These are phyloP conservation scores for Epichloe coenophiala DNA, from an alignment of 2,329 filamentous ascomycete species.

Conservation along the genomic window DNA sequence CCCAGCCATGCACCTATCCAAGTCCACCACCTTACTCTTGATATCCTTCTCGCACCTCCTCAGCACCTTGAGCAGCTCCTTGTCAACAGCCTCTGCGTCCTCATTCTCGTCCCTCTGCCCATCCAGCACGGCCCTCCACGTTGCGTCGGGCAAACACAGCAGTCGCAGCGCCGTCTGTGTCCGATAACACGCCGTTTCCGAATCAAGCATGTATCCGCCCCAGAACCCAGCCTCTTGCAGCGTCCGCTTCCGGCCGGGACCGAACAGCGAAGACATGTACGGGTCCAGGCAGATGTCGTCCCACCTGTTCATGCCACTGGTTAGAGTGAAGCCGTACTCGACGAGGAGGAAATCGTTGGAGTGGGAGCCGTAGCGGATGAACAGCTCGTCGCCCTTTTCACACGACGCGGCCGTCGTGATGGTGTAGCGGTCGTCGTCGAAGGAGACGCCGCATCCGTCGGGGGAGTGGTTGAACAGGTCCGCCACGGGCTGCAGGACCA, in stretches of 20 bases:
- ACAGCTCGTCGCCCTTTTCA: slow-evolving; percentile 46
- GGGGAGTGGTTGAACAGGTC: slow-evolving; percentile 55
- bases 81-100: slow-evolving; percentile 25
- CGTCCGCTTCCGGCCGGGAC: slow-evolving; percentile 18
- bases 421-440: slow-evolving; percentile 36
- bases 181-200: slow-evolving; percentile 36
- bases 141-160: slow-evolving; percentile 19
- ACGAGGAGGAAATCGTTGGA: slow-evolving; percentile 57
- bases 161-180: slow-evolving; percentile 39
- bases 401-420: slow-evolving; percentile 40
- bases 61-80: slow-evolving; percentile 24
- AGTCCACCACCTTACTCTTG: slow-evolving; percentile 15
- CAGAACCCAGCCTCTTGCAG: slow-evolving; percentile 35
- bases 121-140: slow-evolving; percentile 33
- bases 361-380: slow-evolving; percentile 56
- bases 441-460: slow-evolving; percentile 38
- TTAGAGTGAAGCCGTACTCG: slow-evolving; percentile 46
- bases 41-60: slow-evolving; percentile 22
- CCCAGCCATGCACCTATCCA: slow-evolving; percentile 14
- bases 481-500: slow-evolving; percentile 58
- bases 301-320: slow-evolving; percentile 31
- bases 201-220: slow-evolving; percentile 37
- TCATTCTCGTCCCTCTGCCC: slow-evolving; percentile 32
- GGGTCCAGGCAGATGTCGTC: slow-evolving; percentile 36
- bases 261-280: slow-evolving; percentile 27